Percentiles rank a stretch among this genome's conserved stretches.
phyloP scores from a whole-genome alignment of 2,329 filamentous ascomycete genomes.

The Fusarium phyllophilum region DNA sequence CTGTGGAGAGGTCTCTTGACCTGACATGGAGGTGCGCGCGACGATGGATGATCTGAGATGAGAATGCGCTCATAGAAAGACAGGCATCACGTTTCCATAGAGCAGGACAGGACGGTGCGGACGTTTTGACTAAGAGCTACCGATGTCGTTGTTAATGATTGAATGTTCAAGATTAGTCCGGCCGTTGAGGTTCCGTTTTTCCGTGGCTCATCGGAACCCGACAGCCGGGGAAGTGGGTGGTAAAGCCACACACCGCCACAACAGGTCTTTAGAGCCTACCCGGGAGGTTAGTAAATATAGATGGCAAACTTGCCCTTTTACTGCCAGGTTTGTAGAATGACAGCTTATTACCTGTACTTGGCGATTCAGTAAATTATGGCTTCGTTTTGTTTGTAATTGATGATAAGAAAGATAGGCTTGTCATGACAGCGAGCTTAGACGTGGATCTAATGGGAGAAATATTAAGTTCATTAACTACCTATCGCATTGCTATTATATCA shows the following conservation, averaged over 20 bases:
- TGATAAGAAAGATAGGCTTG: too few relatives aligned
- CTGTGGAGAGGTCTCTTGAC: slow-evolving; percentile 38
- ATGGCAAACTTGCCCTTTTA: too few relatives aligned
- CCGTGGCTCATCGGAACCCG: slow-evolving; percentile 22
- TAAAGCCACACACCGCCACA: not conserved
- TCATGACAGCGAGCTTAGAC: too few relatives aligned
- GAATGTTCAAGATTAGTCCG: slow-evolving; percentile 19
- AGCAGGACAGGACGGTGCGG: not conserved
- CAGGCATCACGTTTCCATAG: slow-evolving; percentile 19
- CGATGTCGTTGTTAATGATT: slow-evolving; percentile 12
- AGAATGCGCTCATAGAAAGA: not conserved
- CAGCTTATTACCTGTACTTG: too few relatives aligned
- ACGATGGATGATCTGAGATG: not conserved
- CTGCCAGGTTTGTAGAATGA: too few relatives aligned
- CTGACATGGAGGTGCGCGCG: slow-evolving; percentile 32
- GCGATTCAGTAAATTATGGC: too few relatives aligned
- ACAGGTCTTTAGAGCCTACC: too few relatives aligned
- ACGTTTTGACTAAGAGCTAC: not conserved
- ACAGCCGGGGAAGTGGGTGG: not conserved
- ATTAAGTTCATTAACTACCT: too few relatives aligned
- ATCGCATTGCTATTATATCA: too few relatives aligned
- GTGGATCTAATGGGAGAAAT: too few relatives aligned
- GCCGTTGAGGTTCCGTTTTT: slow-evolving; percentile 24
- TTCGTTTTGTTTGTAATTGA: too few relatives aligned
- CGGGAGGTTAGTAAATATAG: too few relatives aligned